Conservation (phyloP, 2,329 filamentous ascomycete genomes). For the Coccinonectria pachysandricola region DNA sequence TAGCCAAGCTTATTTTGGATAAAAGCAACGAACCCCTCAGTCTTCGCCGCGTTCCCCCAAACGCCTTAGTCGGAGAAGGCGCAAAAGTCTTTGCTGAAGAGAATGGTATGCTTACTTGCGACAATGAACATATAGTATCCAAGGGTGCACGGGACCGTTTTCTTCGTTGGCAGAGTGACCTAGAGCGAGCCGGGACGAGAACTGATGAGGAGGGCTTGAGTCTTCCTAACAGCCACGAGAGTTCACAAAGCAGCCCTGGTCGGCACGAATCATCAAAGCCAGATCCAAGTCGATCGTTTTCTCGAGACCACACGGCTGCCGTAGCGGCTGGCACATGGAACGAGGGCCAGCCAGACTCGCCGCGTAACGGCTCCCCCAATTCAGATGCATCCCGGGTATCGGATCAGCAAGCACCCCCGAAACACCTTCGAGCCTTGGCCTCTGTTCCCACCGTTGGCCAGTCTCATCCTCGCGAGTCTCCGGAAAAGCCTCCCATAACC, state of each 20-base stretch:
- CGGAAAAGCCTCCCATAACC: constrained; percentile 9
- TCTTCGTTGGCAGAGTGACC: constrained; percentile 65
- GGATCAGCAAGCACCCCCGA: no score
- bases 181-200: constrained; percentile 50
- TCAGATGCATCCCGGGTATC: constrained; percentile 12
- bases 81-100: constrained; percentile 79
- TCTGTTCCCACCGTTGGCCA: constrained; percentile 6
- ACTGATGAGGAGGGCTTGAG: neutral
- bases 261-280: constrained; percentile 7
- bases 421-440: no score
- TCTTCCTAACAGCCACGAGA: no score
- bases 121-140: constrained; percentile 70
- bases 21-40: constrained; percentile 67
- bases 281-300: constrained; percentile 14
- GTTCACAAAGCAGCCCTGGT: constrained; percentile 17
- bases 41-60: constrained; percentile 81
- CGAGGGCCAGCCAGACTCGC: constrained; percentile 52
- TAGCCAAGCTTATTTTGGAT: constrained; percentile 77
- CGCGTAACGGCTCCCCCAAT: constrained; percentile 23
- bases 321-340: constrained; percentile 51
- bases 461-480: constrained; percentile 4
- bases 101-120: constrained; percentile 62
- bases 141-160: constrained; percentile 70
- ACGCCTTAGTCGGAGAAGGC: constrained; percentile 77
- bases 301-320: constrained; percentile 42